These are phyloP conservation scores for Antrodiella citrinella DNA, from an alignment of 768 basidiomycete species.

Conservation along the genomic window DNA sequence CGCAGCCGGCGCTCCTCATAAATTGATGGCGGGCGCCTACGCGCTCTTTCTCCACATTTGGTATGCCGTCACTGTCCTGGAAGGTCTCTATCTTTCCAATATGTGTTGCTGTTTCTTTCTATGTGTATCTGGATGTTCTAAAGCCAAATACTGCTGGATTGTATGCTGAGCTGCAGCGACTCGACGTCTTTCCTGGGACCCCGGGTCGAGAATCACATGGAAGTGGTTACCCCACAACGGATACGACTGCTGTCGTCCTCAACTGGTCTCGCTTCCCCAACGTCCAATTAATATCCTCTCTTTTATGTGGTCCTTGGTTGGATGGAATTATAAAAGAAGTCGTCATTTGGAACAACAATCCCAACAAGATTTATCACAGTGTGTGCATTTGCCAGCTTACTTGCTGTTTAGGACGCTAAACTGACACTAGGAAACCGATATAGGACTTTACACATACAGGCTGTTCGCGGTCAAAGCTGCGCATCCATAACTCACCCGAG, in stretches of 20 bases:
- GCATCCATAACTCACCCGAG: slow-evolving; percentile 46
- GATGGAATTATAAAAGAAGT: slow-evolving; percentile 39
- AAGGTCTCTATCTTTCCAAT: too few species aligned
- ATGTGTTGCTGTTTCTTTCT: too few species aligned
- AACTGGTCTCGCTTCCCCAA: slow-evolving; percentile 66
- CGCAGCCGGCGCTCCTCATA: neutral
- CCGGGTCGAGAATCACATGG: slow-evolving; percentile 3
- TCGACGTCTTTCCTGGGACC: slow-evolving; percentile 1
- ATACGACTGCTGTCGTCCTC: slow-evolving; percentile 49
- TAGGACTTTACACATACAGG: slow-evolving; percentile 31
- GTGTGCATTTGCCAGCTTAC: slow-evolving; percentile 26
- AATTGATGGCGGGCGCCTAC: too few species aligned
- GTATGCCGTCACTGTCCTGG: too few species aligned
- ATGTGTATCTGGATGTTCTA: too few species aligned
- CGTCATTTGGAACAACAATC: slow-evolving; percentile 59
- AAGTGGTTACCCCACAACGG: too few species aligned
- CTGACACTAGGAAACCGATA: neutral
- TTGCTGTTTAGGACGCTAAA: neutral
- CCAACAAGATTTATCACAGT: slow-evolving; percentile 29
- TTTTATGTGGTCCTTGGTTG: slow-evolving; percentile 41
- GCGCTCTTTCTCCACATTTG: too few species aligned
- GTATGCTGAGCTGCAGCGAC: neutral
- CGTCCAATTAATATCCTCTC: slow-evolving; percentile 44
- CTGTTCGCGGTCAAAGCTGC: slow-evolving; percentile 37
- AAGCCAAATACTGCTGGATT: too few species aligned